A percentile compares a stretch with the other conserved stretches of the same genome.
Evolutionary conservation across 805 yeast species (phyloP).

Genomic region (Yamadazyma akitaensis): DNA sequence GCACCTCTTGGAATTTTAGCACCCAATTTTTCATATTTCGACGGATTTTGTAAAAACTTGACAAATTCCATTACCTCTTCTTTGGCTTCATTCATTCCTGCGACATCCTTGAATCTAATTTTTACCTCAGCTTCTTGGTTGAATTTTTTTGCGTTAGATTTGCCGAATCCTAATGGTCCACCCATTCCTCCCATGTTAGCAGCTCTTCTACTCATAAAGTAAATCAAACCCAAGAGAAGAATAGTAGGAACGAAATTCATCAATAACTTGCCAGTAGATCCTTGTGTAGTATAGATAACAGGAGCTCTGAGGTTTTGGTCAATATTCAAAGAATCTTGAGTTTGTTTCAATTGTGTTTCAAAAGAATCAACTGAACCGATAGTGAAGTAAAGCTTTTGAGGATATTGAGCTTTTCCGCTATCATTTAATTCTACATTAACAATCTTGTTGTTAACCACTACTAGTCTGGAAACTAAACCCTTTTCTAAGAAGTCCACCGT

Average conservation of each 20-base stretch:
- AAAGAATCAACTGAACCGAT: slow-evolving; percentile 89
- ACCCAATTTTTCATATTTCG: slow-evolving; percentile 80
- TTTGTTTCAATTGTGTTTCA: slow-evolving; percentile 72
- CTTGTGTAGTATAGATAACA: slow-evolving; percentile 71
- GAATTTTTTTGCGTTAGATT: slow-evolving; percentile 74
- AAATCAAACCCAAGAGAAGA: slow-evolving; percentile 82
- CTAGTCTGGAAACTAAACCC: slow-evolving; percentile 68
- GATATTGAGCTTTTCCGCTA: slow-evolving; percentile 50
- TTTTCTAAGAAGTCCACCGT: slow-evolving; percentile 68
- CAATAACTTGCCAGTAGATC: slow-evolving; percentile 58
- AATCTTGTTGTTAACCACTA: slow-evolving; percentile 71
- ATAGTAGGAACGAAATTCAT: slow-evolving; percentile 86
- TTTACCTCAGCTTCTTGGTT: slow-evolving; percentile 82
- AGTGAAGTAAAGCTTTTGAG: slow-evolving; percentile 48
- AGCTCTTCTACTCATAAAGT: slow-evolving; percentile 67
- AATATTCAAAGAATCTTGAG: slow-evolving; percentile 67
- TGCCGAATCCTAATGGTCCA: slow-evolving; percentile 74
- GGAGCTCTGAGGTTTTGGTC: slow-evolving; percentile 70
- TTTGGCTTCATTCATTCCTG: slow-evolving; percentile 93
- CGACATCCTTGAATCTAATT: slow-evolving; percentile 82
- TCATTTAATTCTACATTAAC: slow-evolving; percentile 72
- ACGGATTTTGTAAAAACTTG: slow-evolving; percentile 79
- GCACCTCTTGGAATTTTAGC: slow-evolving; percentile 97
- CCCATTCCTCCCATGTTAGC: slow-evolving; percentile 39
- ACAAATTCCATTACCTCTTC: slow-evolving; percentile 96